Base-by-base conservation (phyloP, 768 basidiomycete genomes). In the Calocybe indica region DNA sequence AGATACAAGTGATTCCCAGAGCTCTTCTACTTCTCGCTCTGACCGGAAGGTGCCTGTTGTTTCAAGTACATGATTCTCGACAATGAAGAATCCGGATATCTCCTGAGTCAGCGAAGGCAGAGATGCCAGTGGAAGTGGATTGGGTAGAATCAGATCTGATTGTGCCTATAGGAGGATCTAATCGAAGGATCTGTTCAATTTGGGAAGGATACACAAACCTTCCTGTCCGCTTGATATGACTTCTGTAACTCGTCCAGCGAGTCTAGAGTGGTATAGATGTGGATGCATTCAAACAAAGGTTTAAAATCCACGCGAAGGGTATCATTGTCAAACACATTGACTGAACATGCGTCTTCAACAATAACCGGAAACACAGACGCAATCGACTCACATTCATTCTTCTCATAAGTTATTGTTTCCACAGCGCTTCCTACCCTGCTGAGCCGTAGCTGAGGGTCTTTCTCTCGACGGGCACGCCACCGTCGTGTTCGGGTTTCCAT, bases 171-270 rank as follows among this genome's bases (percentile, higher is more conserved):
- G 29, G 12, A 40, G 47, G 38, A 14, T 22, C 15, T 22, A 10
- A 43, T 46, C 15, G 49, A 37, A 7, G 31, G 34, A 15, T 37
- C 22, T 14, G 6, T 30, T 15, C 15, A 49, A 32, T 15, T 40
- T 31, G 13, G 22, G 15, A 15, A 43, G 11, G 39, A 41, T 5
- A 40, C 9, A 48, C 63, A 34, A 58, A 84, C 92, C 75, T 95
- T 92, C 59, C 96, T 80, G 65, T 99, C 96, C n/a, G 89, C 91
- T 67, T 98, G 95, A 58, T 97, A 99, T 31, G 85, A 94, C 45
- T 77, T 79, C 47, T 92, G 91, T 7, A 98, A 75, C 54, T 95
- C 93, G 37, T 88, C 85, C 34, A 94, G 75, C n/a, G 85, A 84
- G 60, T 94, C 91, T 14, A 99, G 73, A 5, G 92, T 82, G 48